phyloP scores from a whole-genome alignment of 345 rosid genomes.

The Citrus hindsii region DNA sequence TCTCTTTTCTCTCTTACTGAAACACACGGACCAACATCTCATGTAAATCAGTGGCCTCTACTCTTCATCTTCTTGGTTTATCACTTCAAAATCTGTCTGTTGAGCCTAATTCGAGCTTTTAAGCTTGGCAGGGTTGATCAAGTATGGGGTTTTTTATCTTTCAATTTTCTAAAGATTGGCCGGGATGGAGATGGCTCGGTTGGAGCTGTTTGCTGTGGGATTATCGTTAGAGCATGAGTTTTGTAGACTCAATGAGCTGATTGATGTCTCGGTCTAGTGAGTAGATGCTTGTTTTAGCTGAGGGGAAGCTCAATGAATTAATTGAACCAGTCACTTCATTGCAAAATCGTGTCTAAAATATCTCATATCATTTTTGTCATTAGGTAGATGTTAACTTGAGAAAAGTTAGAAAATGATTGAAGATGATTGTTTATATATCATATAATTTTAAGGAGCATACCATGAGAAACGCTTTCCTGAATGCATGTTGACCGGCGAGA shows the following conservation, averaged over 20 bases:
- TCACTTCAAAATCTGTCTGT: background rate
- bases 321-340: background rate
- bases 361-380: background rate
- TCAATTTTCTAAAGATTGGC: background rate
- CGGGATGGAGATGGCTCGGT: background rate
- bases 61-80: background rate
- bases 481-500: background rate
- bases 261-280: background rate
- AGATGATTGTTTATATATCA: background rate
- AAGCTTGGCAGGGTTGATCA: background rate
- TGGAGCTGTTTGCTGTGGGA: background rate
- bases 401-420: background rate
- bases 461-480: background rate
- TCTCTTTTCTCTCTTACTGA: background rate
- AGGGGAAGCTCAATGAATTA: background rate
- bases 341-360: background rate
- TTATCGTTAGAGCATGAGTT: background rate
- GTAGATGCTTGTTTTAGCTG: background rate
- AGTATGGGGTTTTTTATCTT: background rate
- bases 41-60: background rate
- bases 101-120: background rate
- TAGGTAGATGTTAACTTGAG: background rate
- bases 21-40: background rate
- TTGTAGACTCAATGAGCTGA: background rate
- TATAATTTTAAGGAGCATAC: background rate